phyloP scores from a whole-genome alignment of 495 filamentous ascomycete genomes.

The Chaetomidium leptoderma region DNA sequence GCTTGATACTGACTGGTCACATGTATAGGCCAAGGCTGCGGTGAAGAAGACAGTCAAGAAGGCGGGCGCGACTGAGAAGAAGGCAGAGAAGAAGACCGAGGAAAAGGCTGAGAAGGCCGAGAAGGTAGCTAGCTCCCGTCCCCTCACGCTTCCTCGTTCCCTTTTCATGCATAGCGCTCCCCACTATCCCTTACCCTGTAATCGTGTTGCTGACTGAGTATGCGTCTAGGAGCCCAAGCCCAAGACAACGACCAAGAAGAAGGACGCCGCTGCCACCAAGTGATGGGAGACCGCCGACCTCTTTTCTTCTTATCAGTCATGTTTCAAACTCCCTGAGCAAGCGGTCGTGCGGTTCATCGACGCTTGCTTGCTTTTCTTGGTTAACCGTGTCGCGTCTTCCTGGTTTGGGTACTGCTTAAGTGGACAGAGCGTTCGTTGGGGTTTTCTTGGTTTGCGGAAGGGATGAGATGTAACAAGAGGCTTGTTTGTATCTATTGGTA shows the following conservation, averaged over 20 bases:
- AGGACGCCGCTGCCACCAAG: constrained; percentile 29
- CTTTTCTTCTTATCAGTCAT: not conserved
- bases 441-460: not conserved
- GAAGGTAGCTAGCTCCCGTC: constrained; percentile 9
- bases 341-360: not conserved
- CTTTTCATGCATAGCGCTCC: not conserved
- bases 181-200: not conserved
- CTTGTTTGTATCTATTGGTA: constrained; percentile 6
- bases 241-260: constrained; percentile 42
- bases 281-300: not conserved
- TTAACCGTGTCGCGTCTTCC: not conserved
- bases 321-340: not conserved
- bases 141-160: not conserved
- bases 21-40: constrained; percentile 44
- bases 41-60: constrained; percentile 39
- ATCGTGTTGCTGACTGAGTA: constrained; percentile 6
- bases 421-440: not conserved
- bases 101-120: constrained; percentile 26
- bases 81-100: constrained; percentile 16
- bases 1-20: not conserved
- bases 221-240: constrained; percentile 31
- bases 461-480: constrained; percentile 1
- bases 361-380: not conserved
- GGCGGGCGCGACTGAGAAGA: constrained; percentile 22
- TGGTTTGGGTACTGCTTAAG: not conserved